These are phyloP conservation scores for Populus euphratica DNA, from an alignment of 345 rosid species.

Conservation along the genomic window DNA sequence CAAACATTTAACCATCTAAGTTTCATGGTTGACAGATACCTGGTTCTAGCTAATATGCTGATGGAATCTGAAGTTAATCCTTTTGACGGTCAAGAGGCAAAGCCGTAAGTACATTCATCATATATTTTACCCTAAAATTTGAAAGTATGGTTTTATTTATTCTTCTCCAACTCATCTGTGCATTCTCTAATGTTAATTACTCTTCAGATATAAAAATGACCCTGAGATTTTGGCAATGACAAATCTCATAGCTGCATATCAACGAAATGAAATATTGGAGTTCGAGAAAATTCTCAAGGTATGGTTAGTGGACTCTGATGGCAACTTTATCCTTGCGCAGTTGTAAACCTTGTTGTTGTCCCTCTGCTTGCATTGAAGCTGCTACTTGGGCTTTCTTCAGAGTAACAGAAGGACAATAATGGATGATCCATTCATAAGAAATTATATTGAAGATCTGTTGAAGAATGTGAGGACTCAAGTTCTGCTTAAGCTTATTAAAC, in stretches of 20 bases:
- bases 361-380: background rate
- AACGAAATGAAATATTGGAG: slow-evolving; percentile 92
- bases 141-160: background rate
- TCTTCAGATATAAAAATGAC: slow-evolving; percentile 84
- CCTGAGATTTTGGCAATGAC: slow-evolving; percentile 99
- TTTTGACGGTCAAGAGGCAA: slow-evolving; percentile 98
- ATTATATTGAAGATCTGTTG: slow-evolving; percentile 93
- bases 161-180: background rate
- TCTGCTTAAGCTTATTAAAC: slow-evolving; percentile 93
- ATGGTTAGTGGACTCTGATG: slow-evolving; percentile 1
- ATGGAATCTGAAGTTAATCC: slow-evolving; percentile 99
- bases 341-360: background rate
- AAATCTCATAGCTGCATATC: slow-evolving; percentile 93
- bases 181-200: slow-evolving; percentile 10
- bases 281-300: slow-evolving; percentile 98
- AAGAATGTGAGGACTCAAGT: slow-evolving; percentile 99
- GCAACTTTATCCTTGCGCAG: background rate
- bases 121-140: background rate
- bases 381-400: slow-evolving; percentile 31
- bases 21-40: slow-evolving; percentile 52
- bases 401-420: slow-evolving; percentile 90
- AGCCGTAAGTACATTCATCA: slow-evolving; percentile 65
- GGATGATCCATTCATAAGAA: slow-evolving; percentile 95
- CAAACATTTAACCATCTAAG: background rate
- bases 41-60: slow-evolving; percentile 98